Evolutionary conservation across 2,329 filamentous ascomycete genomes (phyloP).

Genomic region (Drechslera avenae): DNA sequence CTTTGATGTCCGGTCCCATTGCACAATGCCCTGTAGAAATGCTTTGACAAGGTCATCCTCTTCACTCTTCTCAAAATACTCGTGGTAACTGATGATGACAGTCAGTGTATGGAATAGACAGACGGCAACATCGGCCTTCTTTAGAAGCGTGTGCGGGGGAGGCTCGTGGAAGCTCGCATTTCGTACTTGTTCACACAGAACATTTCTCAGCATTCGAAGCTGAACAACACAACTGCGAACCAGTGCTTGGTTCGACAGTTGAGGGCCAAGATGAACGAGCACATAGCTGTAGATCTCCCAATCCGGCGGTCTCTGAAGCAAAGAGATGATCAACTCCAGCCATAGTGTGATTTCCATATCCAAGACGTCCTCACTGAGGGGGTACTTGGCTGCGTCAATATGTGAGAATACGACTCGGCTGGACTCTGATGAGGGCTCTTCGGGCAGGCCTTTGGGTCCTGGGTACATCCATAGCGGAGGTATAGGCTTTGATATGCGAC

Average conservation of each 20-base stretch:
- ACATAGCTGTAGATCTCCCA: slow-evolving; percentile 96
- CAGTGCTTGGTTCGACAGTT: slow-evolving; percentile 86
- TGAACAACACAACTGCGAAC: slow-evolving; percentile 76
- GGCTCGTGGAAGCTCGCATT: slow-evolving; percentile 80
- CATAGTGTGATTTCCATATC: slow-evolving; percentile 62
- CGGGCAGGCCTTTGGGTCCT: slow-evolving; percentile 59
- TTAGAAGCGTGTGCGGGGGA: slow-evolving; percentile 75
- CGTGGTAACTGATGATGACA: slow-evolving; percentile 88
- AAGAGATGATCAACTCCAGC: slow-evolving; percentile 75
- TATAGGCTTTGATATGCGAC: slow-evolving; percentile 41
- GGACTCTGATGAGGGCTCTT: slow-evolving; percentile 55
- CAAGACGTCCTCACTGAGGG: slow-evolving; percentile 45
- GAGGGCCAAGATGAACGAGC: slow-evolving; percentile 81
- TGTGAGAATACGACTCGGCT: slow-evolving; percentile 60
- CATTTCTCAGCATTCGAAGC: slow-evolving; percentile 73
- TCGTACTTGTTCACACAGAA: slow-evolving; percentile 83
- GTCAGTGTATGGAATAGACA: slow-evolving; percentile 87
- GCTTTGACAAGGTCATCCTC: slow-evolving; percentile 87
- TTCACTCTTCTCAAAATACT: slow-evolving; percentile 79
- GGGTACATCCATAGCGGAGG: slow-evolving; percentile 62
- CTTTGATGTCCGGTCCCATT: slow-evolving; percentile 85
- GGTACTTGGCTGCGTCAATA: slow-evolving; percentile 45
- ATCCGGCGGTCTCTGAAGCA: slow-evolving; percentile 75
- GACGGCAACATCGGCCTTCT: slow-evolving; percentile 85
- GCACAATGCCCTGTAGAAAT: slow-evolving; percentile 83